Percentiles rank a stretch among this genome's conserved stretches.
phyloP scores from a whole-genome alignment of 140 eudicot genomes.

The Cichorium intybus region DNA sequence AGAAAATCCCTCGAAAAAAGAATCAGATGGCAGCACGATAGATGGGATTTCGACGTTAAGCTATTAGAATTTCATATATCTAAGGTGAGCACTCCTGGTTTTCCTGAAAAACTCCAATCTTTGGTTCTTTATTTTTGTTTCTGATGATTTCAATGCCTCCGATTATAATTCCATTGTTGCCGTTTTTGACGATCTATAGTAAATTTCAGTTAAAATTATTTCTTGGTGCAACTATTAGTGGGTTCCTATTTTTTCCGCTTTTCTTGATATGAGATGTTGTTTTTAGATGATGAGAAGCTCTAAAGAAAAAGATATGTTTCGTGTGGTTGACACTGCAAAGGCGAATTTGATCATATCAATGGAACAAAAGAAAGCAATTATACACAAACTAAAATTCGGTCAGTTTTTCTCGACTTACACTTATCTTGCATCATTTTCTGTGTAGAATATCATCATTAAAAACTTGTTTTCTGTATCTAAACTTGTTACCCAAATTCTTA shows the following conservation, averaged over 20 bases:
- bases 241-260: constrained; percentile 17
- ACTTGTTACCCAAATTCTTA: neutral
- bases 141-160: neutral
- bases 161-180: neutral
- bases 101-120: neutral
- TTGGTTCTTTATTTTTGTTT: neutral
- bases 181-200: neutral
- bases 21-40: constrained; percentile 29
- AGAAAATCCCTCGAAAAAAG: constrained; percentile 45
- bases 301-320: constrained; percentile 33
- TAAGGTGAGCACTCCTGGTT: constrained; percentile 26
- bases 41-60: constrained; percentile 38
- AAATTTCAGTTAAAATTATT: neutral
- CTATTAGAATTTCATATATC: constrained; percentile 33
- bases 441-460: no score
- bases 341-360: constrained; percentile 43
- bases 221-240: neutral
- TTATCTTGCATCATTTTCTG: neutral
- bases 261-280: constrained; percentile 11
- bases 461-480: no score
- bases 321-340: constrained; percentile 39
- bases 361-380: constrained; percentile 45
- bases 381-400: constrained; percentile 53
- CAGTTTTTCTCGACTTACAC: constrained; percentile 17
- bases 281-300: constrained; percentile 48